Evolutionary conservation across 2,329 filamentous ascomycete genomes (phyloP).

Genomic region (Thelonectria rubi): DNA sequence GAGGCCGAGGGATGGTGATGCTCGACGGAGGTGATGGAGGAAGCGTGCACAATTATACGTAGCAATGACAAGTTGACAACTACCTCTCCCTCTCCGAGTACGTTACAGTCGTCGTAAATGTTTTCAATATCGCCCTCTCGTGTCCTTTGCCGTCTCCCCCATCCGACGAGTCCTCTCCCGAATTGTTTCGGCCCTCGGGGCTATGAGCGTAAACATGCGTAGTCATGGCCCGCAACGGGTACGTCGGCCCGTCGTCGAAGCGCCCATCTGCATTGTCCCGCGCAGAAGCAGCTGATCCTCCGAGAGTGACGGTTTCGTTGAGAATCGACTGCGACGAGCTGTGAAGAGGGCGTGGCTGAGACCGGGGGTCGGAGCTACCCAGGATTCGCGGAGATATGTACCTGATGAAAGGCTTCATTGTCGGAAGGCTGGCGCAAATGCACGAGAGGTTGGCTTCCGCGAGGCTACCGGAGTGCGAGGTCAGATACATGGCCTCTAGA

Average conservation of each 20-base stretch:
- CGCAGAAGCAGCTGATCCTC: not conserved
- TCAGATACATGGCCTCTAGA: too few species aligned
- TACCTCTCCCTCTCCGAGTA: not conserved
- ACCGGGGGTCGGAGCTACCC: not conserved
- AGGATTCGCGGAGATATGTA: not conserved
- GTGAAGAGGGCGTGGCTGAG: not conserved
- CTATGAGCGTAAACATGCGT: not conserved
- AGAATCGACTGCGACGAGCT: too few species aligned
- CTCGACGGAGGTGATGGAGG: too few species aligned
- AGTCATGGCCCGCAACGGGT: not conserved
- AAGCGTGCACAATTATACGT: too few species aligned
- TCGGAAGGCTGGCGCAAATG: not conserved
- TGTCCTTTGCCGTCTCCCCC: not conserved
- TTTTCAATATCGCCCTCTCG: not conserved
- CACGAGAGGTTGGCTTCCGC: not conserved
- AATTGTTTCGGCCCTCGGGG: not conserved
- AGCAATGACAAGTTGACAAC: not conserved
- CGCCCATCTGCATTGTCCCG: not conserved
- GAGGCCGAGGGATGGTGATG: too few species aligned
- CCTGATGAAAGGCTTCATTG: not conserved
- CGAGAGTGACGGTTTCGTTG: not conserved
- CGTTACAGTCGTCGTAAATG: not conserved
- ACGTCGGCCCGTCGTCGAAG: not conserved
- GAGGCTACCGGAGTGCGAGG: not conserved
- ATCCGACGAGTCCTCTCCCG: not conserved